Percentiles rank a stretch among this genome's conserved stretches.
phyloP scores from a whole-genome alignment of 371 early-diverging fungal genomes.

The Mucor velutinosus region DNA sequence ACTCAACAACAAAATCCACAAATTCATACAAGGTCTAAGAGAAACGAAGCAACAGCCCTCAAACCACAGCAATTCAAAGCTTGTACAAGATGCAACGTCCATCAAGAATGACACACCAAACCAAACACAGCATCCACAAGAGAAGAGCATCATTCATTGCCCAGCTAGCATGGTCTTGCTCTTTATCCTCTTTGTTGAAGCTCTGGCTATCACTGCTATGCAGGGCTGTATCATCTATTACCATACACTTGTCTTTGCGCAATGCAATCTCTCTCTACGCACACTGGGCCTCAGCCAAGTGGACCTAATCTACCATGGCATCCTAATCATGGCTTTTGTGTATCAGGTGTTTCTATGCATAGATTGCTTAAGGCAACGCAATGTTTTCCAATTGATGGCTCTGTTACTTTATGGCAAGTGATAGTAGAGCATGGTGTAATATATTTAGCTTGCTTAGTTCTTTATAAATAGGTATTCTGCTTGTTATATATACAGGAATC shows the following conservation, averaged over 20 bases:
- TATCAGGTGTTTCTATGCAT: conserved; percentile 19
- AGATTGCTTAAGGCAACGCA: conserved; percentile 17
- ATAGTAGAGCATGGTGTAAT: background rate
- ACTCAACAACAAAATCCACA: background rate
- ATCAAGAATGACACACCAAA: background rate
- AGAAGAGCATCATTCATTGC: background rate
- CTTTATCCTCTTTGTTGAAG: background rate
- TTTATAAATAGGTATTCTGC: conserved; percentile 9
- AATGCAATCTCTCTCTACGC: conserved; percentile 3
- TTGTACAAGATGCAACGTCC: background rate
- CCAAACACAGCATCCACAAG: background rate
- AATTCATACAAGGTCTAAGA: background rate
- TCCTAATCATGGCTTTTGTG: conserved; percentile 9
- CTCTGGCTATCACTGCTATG: conserved; percentile 1
- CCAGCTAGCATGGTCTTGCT: background rate
- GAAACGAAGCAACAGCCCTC: background rate
- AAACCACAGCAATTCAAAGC: background rate
- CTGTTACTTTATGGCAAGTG: conserved; percentile 23
- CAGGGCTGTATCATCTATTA: conserved; percentile 18
- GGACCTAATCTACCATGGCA: conserved; percentile 20
- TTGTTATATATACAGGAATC: conserved; percentile 13
- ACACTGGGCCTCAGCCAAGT: conserved; percentile 10
- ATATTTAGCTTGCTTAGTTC: background rate
- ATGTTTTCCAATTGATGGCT: conserved; percentile 9
- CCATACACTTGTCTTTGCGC: conserved; percentile 8